Conservation (phyloP, 371 early-diverging fungal genomes). For the Actinomortierella ambigua region DNA sequence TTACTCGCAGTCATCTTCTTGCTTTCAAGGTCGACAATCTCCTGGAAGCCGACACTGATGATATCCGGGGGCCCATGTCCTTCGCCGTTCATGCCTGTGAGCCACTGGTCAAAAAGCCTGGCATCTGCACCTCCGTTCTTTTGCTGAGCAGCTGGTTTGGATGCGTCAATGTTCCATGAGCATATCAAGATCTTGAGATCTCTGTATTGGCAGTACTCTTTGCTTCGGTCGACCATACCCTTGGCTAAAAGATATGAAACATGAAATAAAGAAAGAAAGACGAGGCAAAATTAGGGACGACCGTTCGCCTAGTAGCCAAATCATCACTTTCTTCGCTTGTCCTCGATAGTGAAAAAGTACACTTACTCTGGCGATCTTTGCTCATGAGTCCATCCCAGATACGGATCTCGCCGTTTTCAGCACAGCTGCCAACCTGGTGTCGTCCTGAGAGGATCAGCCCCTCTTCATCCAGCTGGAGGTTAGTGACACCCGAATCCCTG, state of each 20-base stretch:
- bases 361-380: constrained; percentile 69
- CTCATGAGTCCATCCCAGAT: constrained; percentile 79
- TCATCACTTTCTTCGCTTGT: background rate
- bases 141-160: constrained; percentile 57
- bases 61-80: constrained; percentile 69
- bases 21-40: constrained; percentile 85
- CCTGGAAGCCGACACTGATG: constrained; percentile 88
- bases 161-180: constrained; percentile 86
- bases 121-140: constrained; percentile 47
- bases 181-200: constrained; percentile 69
- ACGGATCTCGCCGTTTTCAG: constrained; percentile 65
- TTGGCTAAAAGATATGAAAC: constrained; percentile 43
- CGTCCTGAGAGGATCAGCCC: constrained; percentile 48
- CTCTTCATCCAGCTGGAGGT: constrained; percentile 61
- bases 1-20: constrained; percentile 73
- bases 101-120: constrained; percentile 55
- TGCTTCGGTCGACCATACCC: constrained; percentile 53
- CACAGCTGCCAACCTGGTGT: constrained; percentile 63
- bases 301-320: constrained; percentile 1
- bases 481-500: constrained; percentile 55
- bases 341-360: too few relatives aligned
- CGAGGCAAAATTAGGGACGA: background rate
- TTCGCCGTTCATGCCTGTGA: constrained; percentile 51
- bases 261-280: constrained; percentile 5
- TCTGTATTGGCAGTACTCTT: constrained; percentile 64